phyloP scores from a whole-genome alignment of 441 rosid genomes.

The Kokia cookei region DNA sequence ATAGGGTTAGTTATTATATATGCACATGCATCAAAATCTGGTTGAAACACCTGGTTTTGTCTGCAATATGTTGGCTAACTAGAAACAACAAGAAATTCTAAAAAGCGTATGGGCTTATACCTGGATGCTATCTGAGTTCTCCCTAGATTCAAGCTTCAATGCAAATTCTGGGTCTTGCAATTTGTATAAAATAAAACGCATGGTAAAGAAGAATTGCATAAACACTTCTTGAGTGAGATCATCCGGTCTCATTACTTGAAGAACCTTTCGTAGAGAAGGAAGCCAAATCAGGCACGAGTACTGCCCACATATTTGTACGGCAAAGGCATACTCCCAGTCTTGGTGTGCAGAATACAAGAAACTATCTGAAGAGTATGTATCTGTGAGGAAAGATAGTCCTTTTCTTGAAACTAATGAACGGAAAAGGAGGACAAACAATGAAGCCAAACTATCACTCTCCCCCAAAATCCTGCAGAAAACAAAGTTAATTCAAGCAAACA shows the following conservation, averaged over 20 bases:
- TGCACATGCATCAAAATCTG: not conserved
- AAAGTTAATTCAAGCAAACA: constrained; percentile 12
- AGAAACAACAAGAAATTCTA: not conserved
- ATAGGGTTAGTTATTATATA: not conserved
- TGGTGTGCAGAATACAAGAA: constrained; percentile 31
- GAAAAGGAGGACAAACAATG: constrained; percentile 75
- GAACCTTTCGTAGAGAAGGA: constrained; percentile 63
- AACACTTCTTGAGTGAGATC: constrained; percentile 31
- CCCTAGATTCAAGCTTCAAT: constrained; percentile 54
- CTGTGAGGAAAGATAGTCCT: constrained; percentile 34
- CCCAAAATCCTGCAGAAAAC: constrained; percentile 69
- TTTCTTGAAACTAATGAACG: constrained; percentile 58
- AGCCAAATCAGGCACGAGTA: constrained; percentile 87
- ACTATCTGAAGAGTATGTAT: constrained; percentile 23
- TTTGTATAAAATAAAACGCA: constrained; percentile 58
- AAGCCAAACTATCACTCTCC: constrained; percentile 71
- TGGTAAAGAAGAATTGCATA: constrained; percentile 46
- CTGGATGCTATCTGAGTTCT: constrained; percentile 67
- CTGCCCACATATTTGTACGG: constrained; percentile 72
- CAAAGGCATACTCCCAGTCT: constrained; percentile 89
- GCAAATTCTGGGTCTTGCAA: constrained; percentile 82
- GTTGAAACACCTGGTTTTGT: not conserved
- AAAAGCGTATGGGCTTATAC: constrained; percentile 28
- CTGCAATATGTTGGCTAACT: not conserved
- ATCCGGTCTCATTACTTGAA: constrained; percentile 40